Evolutionary conservation across 352 stramenopile genomes (phyloP).

Genomic region (Poterioochromonas sp.): DNA sequence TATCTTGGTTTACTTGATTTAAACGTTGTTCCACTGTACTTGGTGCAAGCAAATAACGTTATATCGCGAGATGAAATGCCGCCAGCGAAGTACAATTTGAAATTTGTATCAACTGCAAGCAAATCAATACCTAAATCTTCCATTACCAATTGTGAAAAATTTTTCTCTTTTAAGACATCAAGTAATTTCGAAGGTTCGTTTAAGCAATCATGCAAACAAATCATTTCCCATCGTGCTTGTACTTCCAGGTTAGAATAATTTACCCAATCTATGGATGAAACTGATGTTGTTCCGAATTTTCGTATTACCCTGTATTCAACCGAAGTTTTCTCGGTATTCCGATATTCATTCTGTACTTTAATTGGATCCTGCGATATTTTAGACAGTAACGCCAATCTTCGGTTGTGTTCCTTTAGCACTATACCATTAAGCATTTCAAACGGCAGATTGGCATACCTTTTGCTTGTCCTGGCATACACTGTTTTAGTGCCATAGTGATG

Average conservation of each 20-base stretch:
- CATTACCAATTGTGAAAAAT: slow-evolving; percentile 32
- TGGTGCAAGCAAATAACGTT: slow-evolving; percentile 30
- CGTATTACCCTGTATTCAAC: slow-evolving; percentile 30
- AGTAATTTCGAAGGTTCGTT: slow-evolving; percentile 31
- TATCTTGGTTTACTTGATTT: slow-evolving; percentile 32
- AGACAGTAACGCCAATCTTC: slow-evolving; percentile 30
- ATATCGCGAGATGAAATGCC: slow-evolving; percentile 30
- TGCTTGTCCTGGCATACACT: slow-evolving; percentile 29
- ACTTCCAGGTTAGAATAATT: slow-evolving; percentile 31
- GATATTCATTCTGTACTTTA: slow-evolving; percentile 32
- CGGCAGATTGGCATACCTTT: slow-evolving; percentile 29
- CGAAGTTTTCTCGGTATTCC: slow-evolving; percentile 30
- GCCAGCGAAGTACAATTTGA: slow-evolving; percentile 30
- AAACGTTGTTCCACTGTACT: slow-evolving; percentile 30
- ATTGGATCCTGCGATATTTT: slow-evolving; percentile 31
- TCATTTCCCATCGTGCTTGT: slow-evolving; percentile 30
- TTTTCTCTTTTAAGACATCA: slow-evolving; percentile 32
- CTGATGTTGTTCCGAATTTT: slow-evolving; percentile 31
- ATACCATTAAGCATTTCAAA: slow-evolving; percentile 32
- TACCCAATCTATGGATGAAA: slow-evolving; percentile 31
- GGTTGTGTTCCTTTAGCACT: slow-evolving; percentile 30
- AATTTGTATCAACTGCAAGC: slow-evolving; percentile 31
- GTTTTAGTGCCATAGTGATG: slow-evolving; percentile 30
- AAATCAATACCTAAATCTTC: slow-evolving; percentile 32
- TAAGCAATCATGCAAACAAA: slow-evolving; percentile 31